These are phyloP conservation scores for Achaetomiella virescens DNA, from an alignment of 495 filamentous ascomycete species.

Conservation along the genomic window DNA sequence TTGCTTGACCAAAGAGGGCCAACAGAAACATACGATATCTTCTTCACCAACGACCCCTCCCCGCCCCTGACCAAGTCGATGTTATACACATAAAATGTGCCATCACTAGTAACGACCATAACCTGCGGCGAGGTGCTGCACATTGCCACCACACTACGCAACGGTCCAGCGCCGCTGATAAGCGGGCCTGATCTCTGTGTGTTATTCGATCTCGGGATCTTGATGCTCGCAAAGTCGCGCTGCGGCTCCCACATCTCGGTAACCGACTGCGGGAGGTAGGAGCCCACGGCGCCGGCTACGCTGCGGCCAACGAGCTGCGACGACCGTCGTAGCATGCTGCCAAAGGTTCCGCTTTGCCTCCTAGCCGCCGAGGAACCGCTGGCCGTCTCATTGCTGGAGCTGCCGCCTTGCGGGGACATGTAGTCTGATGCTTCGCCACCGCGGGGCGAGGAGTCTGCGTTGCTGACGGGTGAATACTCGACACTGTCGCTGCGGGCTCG, in stretches of 20 bases:
- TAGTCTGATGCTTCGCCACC: conserved; percentile 36
- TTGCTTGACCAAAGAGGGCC: background rate
- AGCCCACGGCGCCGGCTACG: conserved; percentile 80
- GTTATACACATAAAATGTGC: conserved; percentile 87
- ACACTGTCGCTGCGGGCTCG: conserved; percentile 43
- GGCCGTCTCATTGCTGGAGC: conserved; percentile 15
- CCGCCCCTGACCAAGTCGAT: conserved; percentile 93
- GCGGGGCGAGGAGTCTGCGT: conserved; percentile 33
- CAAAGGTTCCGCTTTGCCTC: conserved; percentile 61
- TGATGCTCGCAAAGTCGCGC: conserved; percentile 93
- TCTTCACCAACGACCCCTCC: conserved; percentile 85
- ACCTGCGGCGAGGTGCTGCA: conserved; percentile 88
- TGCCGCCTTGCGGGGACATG: background rate
- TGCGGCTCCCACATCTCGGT: conserved; percentile 97
- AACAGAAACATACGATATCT: conserved; percentile 64
- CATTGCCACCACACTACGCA: conserved; percentile 90
- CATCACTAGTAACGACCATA: conserved; percentile 96
- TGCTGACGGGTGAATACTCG: conserved; percentile 40
- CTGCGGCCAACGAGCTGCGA: conserved; percentile 91
- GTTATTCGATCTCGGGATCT: conserved; percentile 63
- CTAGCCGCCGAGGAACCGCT: conserved; percentile 22
- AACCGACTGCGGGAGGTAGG: conserved; percentile 84
- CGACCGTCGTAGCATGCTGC: conserved; percentile 89
- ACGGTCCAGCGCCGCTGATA: conserved; percentile 23
- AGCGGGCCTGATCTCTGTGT: conserved; percentile 28